Conservation (phyloP, 768 basidiomycete species). For the Cyathus striatus region DNA sequence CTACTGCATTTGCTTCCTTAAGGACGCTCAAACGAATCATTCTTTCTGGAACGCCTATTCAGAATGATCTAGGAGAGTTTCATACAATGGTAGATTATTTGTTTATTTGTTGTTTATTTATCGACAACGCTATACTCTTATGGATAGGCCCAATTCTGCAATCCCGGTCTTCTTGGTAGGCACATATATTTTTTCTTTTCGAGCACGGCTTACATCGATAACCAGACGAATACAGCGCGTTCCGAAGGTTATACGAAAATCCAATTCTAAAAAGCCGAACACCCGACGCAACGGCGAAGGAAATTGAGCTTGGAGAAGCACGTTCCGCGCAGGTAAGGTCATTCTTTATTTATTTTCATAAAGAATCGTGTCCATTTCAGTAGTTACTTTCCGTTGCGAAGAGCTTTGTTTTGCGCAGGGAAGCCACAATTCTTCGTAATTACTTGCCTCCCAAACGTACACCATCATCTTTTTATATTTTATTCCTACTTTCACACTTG, state of each 20-base stretch:
- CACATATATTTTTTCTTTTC: slow-evolving; percentile 2
- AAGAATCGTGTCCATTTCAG: neutral
- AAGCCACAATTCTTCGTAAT: slow-evolving; percentile 74
- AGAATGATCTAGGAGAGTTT: slow-evolving; percentile 93
- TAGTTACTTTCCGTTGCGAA: slow-evolving; percentile 71
- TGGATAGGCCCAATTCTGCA: slow-evolving; percentile 82
- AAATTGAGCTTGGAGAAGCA: slow-evolving; percentile 73
- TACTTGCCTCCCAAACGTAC: slow-evolving; percentile 90
- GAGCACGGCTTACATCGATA: neutral
- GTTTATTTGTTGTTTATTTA: neutral
- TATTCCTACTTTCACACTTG: no score
- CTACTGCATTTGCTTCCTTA: slow-evolving; percentile 76
- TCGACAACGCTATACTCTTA: neutral
- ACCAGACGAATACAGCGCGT: slow-evolving; percentile 70
- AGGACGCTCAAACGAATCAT: slow-evolving; percentile 78
- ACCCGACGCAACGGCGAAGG: slow-evolving; percentile 66
- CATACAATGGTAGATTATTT: slow-evolving; percentile 79
- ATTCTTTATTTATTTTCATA: neutral
- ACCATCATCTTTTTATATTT: slow-evolving; percentile 15
- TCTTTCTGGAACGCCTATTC: slow-evolving; percentile 94
- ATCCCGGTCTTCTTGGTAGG: slow-evolving; percentile 83
- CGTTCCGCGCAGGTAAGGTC: slow-evolving; percentile 65
- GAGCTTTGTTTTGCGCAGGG: slow-evolving; percentile 88
- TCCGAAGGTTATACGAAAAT: slow-evolving; percentile 77
- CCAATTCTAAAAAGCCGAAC: slow-evolving; percentile 86